Evolutionary conservation across 108 stramenopile species (phyloP), one percentile per base, ranked within the genome.

Genomic region (Fistulifera pelliculosa): DNA sequence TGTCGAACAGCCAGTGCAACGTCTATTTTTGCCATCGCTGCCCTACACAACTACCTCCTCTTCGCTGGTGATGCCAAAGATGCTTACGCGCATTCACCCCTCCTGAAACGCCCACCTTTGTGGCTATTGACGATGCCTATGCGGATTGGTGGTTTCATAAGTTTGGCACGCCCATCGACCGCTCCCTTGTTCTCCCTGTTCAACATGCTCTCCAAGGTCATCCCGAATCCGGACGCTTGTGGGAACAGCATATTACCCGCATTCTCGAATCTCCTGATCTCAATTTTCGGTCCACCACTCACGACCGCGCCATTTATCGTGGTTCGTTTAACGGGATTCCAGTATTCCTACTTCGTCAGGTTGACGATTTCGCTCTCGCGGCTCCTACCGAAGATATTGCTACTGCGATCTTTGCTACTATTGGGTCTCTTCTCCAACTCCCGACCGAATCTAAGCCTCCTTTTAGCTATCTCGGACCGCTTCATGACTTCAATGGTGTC

Each of bases 331-430:
- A 57, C 11, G 65, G 61, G 10, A n/a, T 52, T 4, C 27, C 39
- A 2, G 54, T 65, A 4, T 23, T 80, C 15, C 38, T 80, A 13
- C 38, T 51, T 0, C 64, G 74, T 1, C 79, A 80, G 26, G 71
- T 76, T 0, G 74, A 80, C 44, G 72, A 80, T 39, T 71, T 70
- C 26, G 61, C 70, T 11, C 13, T 52, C 21, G 66, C 70, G 43
- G n/a, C n/a, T n/a, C n/a, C 70, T 52, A 44, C 35, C 7, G 15
- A 16, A 27, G 43, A 27, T 22, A 45, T 4, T n/a, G 31, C 47
- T n/a, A 50, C 26, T 27, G 23, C 16, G 26, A 43, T 50, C 24
- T 43, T 51, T 26, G 28, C 0, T n/a, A 19, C 19, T 31, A 28
- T 19, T 15, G 41, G n/a, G n/a, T n/a, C n/a, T n/a, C n/a, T n/a